Conservation (phyloP, 2,329 filamentous ascomycete genomes). For the Hysterium pulicare region DNA sequence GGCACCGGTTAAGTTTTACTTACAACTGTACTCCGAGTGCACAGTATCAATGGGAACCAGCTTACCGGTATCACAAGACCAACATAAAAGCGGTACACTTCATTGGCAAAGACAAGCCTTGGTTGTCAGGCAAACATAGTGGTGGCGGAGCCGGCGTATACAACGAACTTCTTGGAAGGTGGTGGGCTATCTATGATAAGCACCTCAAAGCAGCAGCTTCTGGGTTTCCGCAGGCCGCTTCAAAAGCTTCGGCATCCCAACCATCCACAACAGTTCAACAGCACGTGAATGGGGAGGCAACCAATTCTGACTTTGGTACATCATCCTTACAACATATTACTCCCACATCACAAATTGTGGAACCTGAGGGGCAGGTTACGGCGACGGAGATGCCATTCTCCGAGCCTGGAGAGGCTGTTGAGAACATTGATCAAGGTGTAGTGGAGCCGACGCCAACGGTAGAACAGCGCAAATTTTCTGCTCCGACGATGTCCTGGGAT, state of each 20-base stretch:
- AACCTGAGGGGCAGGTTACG: constrained; percentile 28
- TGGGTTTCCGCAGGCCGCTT: background rate
- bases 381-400: constrained; percentile 43
- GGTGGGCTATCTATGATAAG: constrained; percentile 92
- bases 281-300: constrained; percentile 29
- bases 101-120: constrained; percentile 88
- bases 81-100: constrained; percentile 91
- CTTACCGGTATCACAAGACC: constrained; percentile 88
- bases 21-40: constrained; percentile 97
- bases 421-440: constrained; percentile 43
- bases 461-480: constrained; percentile 53
- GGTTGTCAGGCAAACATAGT: constrained; percentile 50
- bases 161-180: constrained; percentile 77
- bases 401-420: constrained; percentile 41
- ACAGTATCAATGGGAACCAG: constrained; percentile 95
- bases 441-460: constrained; percentile 43
- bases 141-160: constrained; percentile 62
- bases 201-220: constrained; percentile 59
- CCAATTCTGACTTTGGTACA: constrained; percentile 13
- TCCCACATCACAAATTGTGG: constrained; percentile 16
- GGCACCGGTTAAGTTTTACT: constrained; percentile 85
- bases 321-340: constrained; percentile 14
- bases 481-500: constrained; percentile 61
- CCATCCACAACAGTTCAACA: constrained; percentile 16
- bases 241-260: constrained; percentile 8